Evolutionary conservation across 768 basidiomycete species (phyloP), one percentile per base, ranked within the genome.

Genomic region (Tylopilus sp.): DNA sequence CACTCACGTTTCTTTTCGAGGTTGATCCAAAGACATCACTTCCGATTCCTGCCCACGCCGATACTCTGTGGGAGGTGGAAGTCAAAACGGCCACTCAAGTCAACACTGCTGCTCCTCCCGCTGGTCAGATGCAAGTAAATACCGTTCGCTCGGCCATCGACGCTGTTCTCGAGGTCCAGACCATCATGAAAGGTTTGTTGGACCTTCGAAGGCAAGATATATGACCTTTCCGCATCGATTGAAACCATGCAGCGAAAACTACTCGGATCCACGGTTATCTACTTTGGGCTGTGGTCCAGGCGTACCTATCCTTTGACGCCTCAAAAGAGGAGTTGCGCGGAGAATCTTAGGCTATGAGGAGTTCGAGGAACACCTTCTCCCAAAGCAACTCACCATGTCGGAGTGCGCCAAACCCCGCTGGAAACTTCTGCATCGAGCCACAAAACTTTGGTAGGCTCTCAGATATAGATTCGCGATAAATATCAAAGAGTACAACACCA

Each of bases 1-100:
- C 12, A 49, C 57, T 59, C 13, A 59, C 42, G 49, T 40, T 54
- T 42, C 36, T 22, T 33, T 19, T 40, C 52, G 40, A 92, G 89
- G 79, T 87, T 30, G 87, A 91, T 61, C 78, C 80, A 0, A 87
- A 81, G 69, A 89, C 87, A 6, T 84, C 84, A 48, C 81, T 85
- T 58, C 84, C 87, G 0, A 85, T 84, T 41, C 85, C 87, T 33
- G 87, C 87, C n/a, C 86, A 88, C 50, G 71, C 83, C 9, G 88
- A 89, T 59, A 88, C 89, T 0, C 75, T 89, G 6, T 93, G 90
- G 90, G 86, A 92, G 65, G 89, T 93, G 33, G 87, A 92, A 72
- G 89, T 91, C 45, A 91, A 88, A 67, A 90, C 90, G 1, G 87
- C 89, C 3, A 75, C 78, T 3, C 91, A 91, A 7, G 82, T 88